Base-by-base conservation (phyloP, 2,329 filamentous ascomycete species). In the Penicillium digitatum region DNA sequence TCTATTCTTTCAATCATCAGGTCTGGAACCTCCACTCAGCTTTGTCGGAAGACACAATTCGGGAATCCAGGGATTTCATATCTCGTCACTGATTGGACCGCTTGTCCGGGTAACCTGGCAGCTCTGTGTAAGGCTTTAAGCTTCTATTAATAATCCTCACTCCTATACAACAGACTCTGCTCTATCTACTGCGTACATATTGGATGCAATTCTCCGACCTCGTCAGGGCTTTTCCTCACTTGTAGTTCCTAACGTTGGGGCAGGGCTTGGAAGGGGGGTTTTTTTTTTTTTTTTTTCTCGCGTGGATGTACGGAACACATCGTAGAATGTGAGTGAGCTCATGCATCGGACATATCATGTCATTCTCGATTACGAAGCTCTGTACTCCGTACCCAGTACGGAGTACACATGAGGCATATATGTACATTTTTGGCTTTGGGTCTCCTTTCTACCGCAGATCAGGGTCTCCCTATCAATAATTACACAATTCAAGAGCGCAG, bases 181-280 rank as follows among this genome's bases (percentile, higher is more conserved):
- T 46, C 38, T 55, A 51, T 46, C 38, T 55, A 51, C 52, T 7
- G 52, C 40, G 52, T 55, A 55, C 26, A 24, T 26, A 48, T 29
- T 11, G 7, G 7, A 53, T 53, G 9, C 16, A 50, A 34, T 39
- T 31, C 29, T 45, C 48, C 27, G 34, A 34, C 40, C 16, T 32
- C 34, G 8, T 46, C 42, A 52, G 20, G 3, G 6, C 16, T 20
- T 18, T 27, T 29, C 14, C 42, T 34, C 35, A 37, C 35, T 39
- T 44, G 39, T 47, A 54, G 46, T 51, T 55, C 52, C 52, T 47
- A 54, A 54, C 52, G 52, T 54, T 55, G 47, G 32, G 52, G 20
- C 37, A 31, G 48, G 48, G 22, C n/a, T 54, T 50, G 39, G 11
- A 18, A 37, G 24, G 40, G 26, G 37, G 39, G n/a, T 7, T 20